Percentiles rank a stretch among this genome's conserved stretches.
Conservation (phyloP, 192 early-diverging fungal genomes). For the Entomortierella chlamydospora region DNA sequence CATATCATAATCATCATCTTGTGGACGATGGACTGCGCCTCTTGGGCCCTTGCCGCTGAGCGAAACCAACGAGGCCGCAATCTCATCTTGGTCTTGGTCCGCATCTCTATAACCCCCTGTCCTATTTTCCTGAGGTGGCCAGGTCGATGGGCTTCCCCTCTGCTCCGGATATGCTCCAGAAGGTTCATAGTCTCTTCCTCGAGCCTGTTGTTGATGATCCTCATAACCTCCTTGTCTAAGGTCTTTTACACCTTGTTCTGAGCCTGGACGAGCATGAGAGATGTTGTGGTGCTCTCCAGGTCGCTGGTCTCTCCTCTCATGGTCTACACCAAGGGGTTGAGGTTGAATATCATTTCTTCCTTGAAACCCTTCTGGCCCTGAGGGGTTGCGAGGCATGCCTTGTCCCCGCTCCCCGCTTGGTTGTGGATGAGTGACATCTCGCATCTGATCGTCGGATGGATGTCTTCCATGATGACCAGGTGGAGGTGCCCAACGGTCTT, state of each 20-base stretch:
- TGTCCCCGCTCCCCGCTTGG: slow-evolving; percentile 1
- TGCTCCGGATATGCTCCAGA: slow-evolving; percentile 1
- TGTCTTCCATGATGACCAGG: slow-evolving; percentile 34
- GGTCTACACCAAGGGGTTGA: background rate
- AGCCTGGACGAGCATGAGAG: background rate
- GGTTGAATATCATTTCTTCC: slow-evolving; percentile 7
- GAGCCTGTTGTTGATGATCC: slow-evolving; percentile 10
- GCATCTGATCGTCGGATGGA: slow-evolving; percentile 28
- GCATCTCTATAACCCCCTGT: slow-evolving; percentile 10
- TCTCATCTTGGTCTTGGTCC: slow-evolving; percentile 46
- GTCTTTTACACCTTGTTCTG: slow-evolving; percentile 14
- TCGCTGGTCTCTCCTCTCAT: slow-evolving; percentile 13
- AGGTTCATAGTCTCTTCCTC: slow-evolving; percentile 1
- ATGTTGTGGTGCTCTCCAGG: slow-evolving; percentile 5
- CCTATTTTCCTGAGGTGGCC: slow-evolving; percentile 15
- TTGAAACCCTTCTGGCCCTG: slow-evolving; percentile 12
- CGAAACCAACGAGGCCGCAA: slow-evolving; percentile 49
- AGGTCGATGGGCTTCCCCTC: slow-evolving; percentile 1
- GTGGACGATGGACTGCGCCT: slow-evolving; percentile 1
- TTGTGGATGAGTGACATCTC: slow-evolving; percentile 14
- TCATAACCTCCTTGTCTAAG: slow-evolving; percentile 16
- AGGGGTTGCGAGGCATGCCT: background rate
- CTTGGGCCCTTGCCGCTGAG: slow-evolving; percentile 38
- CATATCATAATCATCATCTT: slow-evolving; percentile 56
- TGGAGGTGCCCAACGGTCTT: slow-evolving; percentile 11